These are phyloP conservation scores for Termitomyces sp. DNA, from an alignment of 768 basidiomycete species.

Conservation along the genomic window DNA sequence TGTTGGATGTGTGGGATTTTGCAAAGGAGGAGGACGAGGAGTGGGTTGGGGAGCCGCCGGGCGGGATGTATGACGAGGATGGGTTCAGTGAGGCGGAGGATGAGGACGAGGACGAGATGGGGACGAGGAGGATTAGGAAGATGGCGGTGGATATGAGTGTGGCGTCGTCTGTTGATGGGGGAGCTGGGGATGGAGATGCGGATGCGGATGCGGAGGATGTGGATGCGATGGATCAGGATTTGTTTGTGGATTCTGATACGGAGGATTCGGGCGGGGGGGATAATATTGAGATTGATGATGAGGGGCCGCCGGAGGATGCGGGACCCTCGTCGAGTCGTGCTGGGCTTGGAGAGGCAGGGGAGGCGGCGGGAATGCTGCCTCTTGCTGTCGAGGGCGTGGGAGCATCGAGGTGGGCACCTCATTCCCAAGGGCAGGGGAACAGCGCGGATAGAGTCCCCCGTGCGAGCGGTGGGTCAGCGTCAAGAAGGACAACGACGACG, in stretches of 20 bases:
- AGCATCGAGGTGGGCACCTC: slow-evolving; percentile 27
- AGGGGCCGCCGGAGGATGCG: slow-evolving; percentile 12
- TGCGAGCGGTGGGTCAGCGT: neutral
- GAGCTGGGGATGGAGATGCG: slow-evolving; percentile 15
- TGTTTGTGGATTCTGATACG: slow-evolving; percentile 38
- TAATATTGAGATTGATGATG: slow-evolving; percentile 20
- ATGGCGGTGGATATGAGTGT: slow-evolving; percentile 7
- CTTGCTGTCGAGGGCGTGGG: slow-evolving; percentile 19
- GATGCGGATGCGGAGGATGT: slow-evolving; percentile 46
- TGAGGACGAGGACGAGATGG: slow-evolving; percentile 31
- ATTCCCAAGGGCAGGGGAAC: slow-evolving; percentile 7
- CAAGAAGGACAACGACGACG: slow-evolving; percentile 9
- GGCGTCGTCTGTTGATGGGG: slow-evolving; percentile 7
- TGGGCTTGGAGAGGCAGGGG: slow-evolving; percentile 11
- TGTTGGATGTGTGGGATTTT: slow-evolving; percentile 90
- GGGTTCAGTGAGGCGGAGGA: slow-evolving; percentile 51
- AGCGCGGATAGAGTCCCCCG: neutral
- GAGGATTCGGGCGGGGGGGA: slow-evolving; percentile 26
- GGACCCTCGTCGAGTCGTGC: neutral
- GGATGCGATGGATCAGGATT: slow-evolving; percentile 73
- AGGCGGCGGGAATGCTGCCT: neutral
- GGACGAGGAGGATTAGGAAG: slow-evolving; percentile 16
- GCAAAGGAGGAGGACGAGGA: slow-evolving; percentile 70
- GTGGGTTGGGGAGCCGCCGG: slow-evolving; percentile 76
- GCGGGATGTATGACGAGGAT: slow-evolving; percentile 69